phyloP scores from a whole-genome alignment of 345 rosid species.

The Atalantia buxifolia region DNA sequence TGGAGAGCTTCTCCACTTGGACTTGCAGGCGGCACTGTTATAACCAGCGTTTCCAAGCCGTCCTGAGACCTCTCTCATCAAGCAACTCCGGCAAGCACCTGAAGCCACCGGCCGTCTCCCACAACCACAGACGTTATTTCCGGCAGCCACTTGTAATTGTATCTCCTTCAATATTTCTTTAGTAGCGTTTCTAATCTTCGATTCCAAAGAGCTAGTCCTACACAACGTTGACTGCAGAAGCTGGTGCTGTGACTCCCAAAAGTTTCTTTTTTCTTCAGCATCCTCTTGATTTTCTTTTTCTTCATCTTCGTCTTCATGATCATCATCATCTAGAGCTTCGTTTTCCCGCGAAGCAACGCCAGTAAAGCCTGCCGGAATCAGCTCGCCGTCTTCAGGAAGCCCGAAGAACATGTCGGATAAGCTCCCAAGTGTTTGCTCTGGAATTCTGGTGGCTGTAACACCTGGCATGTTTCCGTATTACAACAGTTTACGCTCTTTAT shows the following conservation, averaged over 20 bases:
- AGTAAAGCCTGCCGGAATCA: not conserved
- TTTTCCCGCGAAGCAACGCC: not conserved
- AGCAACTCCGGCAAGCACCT: conserved; percentile 43
- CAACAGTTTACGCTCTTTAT: not conserved
- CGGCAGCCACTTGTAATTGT: not conserved
- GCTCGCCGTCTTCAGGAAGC: conserved; percentile 31
- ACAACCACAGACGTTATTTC: conserved; percentile 31
- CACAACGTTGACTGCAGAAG: conserved; percentile 44
- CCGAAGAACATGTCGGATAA: conserved; percentile 41
- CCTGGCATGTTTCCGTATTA: not conserved
- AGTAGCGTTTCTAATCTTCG: conserved; percentile 42
- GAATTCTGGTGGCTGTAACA: conserved; percentile 6
- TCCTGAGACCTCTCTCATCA: conserved; percentile 38
- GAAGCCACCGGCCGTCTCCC: conserved; percentile 13
- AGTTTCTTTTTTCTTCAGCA: conserved; percentile 31
- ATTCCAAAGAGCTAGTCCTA: conserved; percentile 47
- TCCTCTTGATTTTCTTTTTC: conserved; percentile 22
- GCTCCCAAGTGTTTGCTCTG: conserved; percentile 10
- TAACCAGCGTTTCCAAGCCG: conserved; percentile 44
- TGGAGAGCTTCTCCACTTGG: conserved; percentile 58
- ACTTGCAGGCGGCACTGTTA: conserved; percentile 41
- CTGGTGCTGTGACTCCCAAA: conserved; percentile 56
- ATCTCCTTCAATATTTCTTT: conserved; percentile 42
- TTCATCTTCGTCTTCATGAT: not conserved
- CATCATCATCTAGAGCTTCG: not conserved